phyloP scores from a whole-genome alignment of 2,329 filamentous ascomycete species.

The Cercospora nicotianae region DNA sequence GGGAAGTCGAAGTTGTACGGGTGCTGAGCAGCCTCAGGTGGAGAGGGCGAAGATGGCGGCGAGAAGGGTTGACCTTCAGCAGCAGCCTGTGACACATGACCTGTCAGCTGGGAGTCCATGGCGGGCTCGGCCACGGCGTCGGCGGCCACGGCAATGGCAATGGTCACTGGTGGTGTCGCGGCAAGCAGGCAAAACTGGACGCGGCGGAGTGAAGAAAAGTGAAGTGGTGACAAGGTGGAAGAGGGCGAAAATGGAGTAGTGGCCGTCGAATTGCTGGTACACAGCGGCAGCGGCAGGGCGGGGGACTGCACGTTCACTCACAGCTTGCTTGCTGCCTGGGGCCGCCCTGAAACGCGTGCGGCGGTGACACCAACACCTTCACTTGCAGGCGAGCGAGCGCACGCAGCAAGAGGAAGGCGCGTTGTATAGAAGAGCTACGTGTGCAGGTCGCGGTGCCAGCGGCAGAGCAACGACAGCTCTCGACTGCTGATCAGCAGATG shows the following conservation, averaged over 20 bases:
- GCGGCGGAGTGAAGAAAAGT: background rate
- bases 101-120: slow-evolving; percentile 12
- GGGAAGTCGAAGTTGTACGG: slow-evolving; percentile 32
- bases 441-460: background rate
- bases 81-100: slow-evolving; percentile 22
- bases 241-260: background rate
- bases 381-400: background rate
- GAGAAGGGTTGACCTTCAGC: slow-evolving; percentile 1
- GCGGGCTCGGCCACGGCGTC: background rate
- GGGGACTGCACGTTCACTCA: background rate
- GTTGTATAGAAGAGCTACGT: background rate
- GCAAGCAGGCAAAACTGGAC: background rate
- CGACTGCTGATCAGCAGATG: background rate
- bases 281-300: background rate
- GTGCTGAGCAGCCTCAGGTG: slow-evolving; percentile 8
- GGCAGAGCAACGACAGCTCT: background rate
- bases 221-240: background rate
- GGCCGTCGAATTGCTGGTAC: background rate
- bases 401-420: background rate
- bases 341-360: background rate
- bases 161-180: background rate
- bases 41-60: slow-evolving; percentile 3
- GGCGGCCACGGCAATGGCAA: background rate
- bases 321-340: background rate
- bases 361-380: background rate